Conservation (phyloP, 805 yeast genomes). For the Suhomyces kilbournensis region DNA sequence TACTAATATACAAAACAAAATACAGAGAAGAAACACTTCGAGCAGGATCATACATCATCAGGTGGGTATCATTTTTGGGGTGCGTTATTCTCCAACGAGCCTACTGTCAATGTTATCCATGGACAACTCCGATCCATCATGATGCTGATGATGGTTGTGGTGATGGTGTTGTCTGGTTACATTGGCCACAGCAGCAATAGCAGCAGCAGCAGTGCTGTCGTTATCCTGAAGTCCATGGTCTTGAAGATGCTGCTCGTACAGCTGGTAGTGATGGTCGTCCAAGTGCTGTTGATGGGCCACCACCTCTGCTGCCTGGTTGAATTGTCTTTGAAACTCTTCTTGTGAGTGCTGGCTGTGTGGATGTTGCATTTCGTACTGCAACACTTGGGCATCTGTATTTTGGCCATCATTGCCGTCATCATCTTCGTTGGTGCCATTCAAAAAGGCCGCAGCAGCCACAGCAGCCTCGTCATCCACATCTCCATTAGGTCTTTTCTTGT, state of each 20-base stretch:
- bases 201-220: slow-evolving; percentile 32
- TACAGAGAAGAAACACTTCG: background rate
- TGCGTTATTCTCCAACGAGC: slow-evolving; percentile 39
- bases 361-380: slow-evolving; percentile 20
- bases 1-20: slow-evolving; percentile 15
- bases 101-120: slow-evolving; percentile 46
- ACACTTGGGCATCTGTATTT: slow-evolving; percentile 18
- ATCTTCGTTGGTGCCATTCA: slow-evolving; percentile 10
- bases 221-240: slow-evolving; percentile 24
- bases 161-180: slow-evolving; percentile 26
- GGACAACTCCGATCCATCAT: slow-evolving; percentile 30
- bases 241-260: slow-evolving; percentile 25
- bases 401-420: slow-evolving; percentile 21
- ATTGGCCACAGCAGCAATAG: slow-evolving; percentile 40
- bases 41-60: background rate
- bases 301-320: slow-evolving; percentile 13
- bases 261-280: slow-evolving; percentile 26
- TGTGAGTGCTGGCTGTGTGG: slow-evolving; percentile 18
- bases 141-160: slow-evolving; percentile 20
- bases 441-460: slow-evolving; percentile 18
- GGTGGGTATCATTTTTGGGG: background rate
- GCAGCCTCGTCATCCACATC: slow-evolving; percentile 10
- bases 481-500: slow-evolving; percentile 19
- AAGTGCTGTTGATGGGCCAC: slow-evolving; percentile 20
- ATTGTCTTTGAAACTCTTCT: slow-evolving; percentile 14